A percentile compares a stretch with the other conserved stretches of the same genome.
phyloP scores from a whole-genome alignment of 2,329 filamentous ascomycete species.

The Exserohilum rostratum region DNA sequence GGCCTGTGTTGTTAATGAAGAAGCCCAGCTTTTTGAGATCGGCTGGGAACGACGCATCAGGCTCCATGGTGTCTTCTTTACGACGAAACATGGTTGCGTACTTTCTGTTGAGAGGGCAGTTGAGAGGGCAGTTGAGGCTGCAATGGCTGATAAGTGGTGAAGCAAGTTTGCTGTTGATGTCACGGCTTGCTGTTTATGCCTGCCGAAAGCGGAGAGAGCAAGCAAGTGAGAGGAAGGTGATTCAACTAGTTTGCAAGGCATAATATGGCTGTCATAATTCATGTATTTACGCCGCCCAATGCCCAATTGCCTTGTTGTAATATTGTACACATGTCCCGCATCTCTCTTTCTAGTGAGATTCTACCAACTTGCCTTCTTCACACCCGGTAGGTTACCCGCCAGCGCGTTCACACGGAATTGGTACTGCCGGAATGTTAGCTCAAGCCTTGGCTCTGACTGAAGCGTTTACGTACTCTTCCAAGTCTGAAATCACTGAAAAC shows the following conservation, averaged over 20 bases:
- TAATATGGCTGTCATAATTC: conserved; percentile 14
- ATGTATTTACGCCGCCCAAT: conserved; percentile 41
- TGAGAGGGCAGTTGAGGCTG: not conserved
- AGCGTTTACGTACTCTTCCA: conserved; percentile 70
- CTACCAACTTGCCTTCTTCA: conserved; percentile 97
- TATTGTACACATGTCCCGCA: conserved; percentile 20
- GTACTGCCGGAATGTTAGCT: conserved; percentile 64
- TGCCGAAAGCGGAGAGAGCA: conserved; percentile 22
- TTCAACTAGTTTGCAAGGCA: not conserved
- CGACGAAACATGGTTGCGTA: conserved; percentile 74
- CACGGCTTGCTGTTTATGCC: conserved; percentile 14
- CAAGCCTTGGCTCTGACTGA: not conserved
- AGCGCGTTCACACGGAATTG: conserved; percentile 92
- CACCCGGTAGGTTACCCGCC: conserved; percentile 83
- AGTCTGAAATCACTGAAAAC: conserved; percentile 93
- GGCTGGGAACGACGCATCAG: conserved; percentile 66
- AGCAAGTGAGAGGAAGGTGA: conserved; percentile 16
- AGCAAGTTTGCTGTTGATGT: not conserved
- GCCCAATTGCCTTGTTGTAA: conserved; percentile 18
- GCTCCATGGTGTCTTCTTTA: conserved; percentile 69
- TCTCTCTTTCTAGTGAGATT: not conserved
- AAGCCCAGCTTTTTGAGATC: conserved; percentile 77
- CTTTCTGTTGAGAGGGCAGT: not conserved
- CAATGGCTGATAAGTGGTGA: conserved; percentile 3
- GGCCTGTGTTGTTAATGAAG: conserved; percentile 76